phyloP scores from a whole-genome alignment of 352 stramenopile species.

The Phytophthora pluvialis region DNA sequence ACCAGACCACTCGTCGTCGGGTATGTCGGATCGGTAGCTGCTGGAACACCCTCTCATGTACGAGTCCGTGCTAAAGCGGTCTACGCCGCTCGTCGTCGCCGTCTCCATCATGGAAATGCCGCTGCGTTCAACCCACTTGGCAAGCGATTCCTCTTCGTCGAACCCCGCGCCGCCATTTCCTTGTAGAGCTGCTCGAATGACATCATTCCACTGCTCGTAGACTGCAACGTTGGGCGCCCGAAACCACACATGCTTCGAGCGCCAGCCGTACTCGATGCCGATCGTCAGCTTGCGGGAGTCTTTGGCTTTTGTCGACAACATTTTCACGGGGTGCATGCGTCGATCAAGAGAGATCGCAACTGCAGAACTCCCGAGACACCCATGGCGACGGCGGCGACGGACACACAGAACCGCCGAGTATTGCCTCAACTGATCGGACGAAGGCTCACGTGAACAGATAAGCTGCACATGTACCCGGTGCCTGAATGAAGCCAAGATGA shows the following conservation, averaged over 20 bases:
- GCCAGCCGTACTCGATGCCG: conserved; percentile 35
- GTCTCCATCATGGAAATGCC: conserved; percentile 27
- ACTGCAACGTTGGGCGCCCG: conserved; percentile 24
- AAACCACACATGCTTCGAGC: conserved; percentile 26
- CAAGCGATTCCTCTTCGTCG: conserved; percentile 22
- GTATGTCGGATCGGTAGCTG: conserved; percentile 36
- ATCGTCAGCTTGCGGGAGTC: conserved; percentile 26
- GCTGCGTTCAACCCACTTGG: conserved; percentile 26
- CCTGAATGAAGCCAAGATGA: conserved; percentile 9
- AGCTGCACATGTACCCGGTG: conserved; percentile 28
- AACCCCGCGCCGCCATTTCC: not conserved
- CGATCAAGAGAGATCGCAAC: conserved; percentile 30
- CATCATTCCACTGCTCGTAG: conserved; percentile 37
- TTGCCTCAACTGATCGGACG: conserved; percentile 17
- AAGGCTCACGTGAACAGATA: conserved; percentile 25
- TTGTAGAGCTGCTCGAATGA: conserved; percentile 34
- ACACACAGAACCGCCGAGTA: conserved; percentile 32
- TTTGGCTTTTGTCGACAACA: conserved; percentile 28
- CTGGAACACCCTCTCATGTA: conserved; percentile 21
- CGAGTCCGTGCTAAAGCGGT: conserved; percentile 29
- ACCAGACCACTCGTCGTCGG: conserved; percentile 34
- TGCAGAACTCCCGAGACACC: conserved; percentile 21
- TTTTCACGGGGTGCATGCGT: conserved; percentile 33
- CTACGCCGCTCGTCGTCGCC: conserved; percentile 15
- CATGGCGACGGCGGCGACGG: conserved; percentile 21